A percentile compares a stretch with the other conserved stretches of the same genome.
Evolutionary conservation across 768 basidiomycete species (phyloP).

Genomic region (Dentipellis sp.): DNA sequence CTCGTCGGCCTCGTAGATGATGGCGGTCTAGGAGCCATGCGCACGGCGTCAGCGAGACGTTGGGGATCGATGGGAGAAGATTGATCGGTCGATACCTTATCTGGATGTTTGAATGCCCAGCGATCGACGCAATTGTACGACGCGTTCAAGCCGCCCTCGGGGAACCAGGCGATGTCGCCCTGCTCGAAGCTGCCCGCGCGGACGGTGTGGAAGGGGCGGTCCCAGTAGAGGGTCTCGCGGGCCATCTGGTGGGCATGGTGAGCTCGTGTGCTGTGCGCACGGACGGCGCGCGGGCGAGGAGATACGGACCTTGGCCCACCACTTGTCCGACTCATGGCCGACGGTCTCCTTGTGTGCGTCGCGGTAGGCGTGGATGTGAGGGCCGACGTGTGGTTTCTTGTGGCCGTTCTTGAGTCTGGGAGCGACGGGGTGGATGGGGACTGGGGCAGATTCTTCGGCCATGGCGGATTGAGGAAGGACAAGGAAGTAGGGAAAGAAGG

Average conservation of each 20-base stretch:
- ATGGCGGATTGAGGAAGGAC: constrained; percentile 11
- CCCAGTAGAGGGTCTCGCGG: constrained; percentile 72
- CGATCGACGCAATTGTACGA: constrained; percentile 98
- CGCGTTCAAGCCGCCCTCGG: constrained; percentile 86
- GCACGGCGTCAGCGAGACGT: not conserved
- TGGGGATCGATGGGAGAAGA: not conserved
- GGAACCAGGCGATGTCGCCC: constrained; percentile 94
- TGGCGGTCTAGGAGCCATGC: constrained; percentile 54
- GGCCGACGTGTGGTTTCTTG: constrained; percentile 72
- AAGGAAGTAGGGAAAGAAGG: not conserved
- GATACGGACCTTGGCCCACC: constrained; percentile 71
- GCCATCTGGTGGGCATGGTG: constrained; percentile 40
- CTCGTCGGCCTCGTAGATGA: constrained; percentile 98
- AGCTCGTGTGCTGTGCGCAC: not conserved
- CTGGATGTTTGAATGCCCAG: constrained; percentile 85
- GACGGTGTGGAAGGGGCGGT: constrained; percentile 83
- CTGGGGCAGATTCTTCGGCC: constrained; percentile 17
- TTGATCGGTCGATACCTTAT: constrained; percentile 41
- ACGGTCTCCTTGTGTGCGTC: constrained; percentile 59
- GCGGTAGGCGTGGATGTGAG: constrained; percentile 68
- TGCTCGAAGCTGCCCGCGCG: constrained; percentile 72
- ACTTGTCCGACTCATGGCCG: constrained; percentile 69
- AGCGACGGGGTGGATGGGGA: constrained; percentile 60
- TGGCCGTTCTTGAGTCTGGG: constrained; percentile 55
- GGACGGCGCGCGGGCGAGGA: not conserved